Conservation (phyloP, 148 eudicot genomes). For the Cornus kousa region DNA sequence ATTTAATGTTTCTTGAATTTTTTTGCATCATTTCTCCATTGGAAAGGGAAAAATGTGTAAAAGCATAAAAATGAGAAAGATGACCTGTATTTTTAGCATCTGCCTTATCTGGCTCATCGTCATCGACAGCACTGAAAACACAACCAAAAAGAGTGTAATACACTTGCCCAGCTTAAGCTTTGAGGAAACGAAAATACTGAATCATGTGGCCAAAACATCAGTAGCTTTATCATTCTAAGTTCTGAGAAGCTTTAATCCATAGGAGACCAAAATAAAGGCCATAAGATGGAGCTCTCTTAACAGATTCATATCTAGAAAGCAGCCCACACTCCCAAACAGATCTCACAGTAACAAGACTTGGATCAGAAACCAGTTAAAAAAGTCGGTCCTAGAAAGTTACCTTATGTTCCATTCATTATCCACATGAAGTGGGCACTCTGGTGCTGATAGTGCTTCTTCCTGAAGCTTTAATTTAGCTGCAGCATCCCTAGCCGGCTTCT, state of each 20-base stretch:
- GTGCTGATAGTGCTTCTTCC: slow-evolving; percentile 43
- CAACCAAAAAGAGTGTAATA: slow-evolving; percentile 10
- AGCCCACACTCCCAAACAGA: too few species aligned
- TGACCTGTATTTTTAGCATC: slow-evolving; percentile 49
- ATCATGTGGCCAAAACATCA: neutral
- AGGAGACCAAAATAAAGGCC: neutral
- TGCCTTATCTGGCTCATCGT: slow-evolving; percentile 36
- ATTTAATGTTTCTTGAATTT: neutral
- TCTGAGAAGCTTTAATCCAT: neutral
- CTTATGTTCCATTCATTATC: slow-evolving; percentile 96
- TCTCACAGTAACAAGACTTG: neutral
- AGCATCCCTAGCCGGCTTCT: slow-evolving; percentile 87
- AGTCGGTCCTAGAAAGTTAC: slow-evolving; percentile 26
- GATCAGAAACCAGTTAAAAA: neutral
- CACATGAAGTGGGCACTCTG: slow-evolving; percentile 63
- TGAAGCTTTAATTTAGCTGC: slow-evolving; percentile 80
- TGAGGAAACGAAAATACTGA: neutral
- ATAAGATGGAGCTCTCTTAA: neutral
- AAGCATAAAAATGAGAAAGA: neutral
- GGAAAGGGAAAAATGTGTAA: neutral
- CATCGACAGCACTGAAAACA: slow-evolving; percentile 70
- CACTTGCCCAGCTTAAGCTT: slow-evolving; percentile 3
- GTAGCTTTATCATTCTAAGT: neutral
- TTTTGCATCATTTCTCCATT: neutral
- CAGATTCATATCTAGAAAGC: neutral